Evolutionary conservation across 805 yeast species (phyloP).

Genomic region (Ogataea saltuana): DNA sequence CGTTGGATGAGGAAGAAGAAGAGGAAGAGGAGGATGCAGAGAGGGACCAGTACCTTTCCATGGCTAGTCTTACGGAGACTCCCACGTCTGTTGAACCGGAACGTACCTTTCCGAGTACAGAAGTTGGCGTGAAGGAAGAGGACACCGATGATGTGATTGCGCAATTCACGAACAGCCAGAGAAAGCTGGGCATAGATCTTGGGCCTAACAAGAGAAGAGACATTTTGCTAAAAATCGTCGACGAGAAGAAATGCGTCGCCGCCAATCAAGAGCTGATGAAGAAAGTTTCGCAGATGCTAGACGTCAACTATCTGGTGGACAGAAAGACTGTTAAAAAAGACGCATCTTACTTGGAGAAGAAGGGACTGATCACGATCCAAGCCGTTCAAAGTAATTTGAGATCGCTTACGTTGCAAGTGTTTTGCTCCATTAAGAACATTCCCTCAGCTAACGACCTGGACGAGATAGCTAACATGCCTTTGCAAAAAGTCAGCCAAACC

Average conservation of each 20-base stretch:
- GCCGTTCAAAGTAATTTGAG: constrained; percentile 13
- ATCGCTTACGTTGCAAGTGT: constrained; percentile 5
- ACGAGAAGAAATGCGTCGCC: constrained; percentile 47
- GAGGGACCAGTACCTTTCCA: neutral
- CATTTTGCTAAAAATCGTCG: constrained; percentile 40
- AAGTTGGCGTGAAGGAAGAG: constrained; percentile 5
- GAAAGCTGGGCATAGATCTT: constrained; percentile 22
- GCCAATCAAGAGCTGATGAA: constrained; percentile 43
- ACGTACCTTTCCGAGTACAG: neutral
- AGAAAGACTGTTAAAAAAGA: constrained; percentile 54
- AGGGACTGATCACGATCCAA: constrained; percentile 27
- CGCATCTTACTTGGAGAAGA: constrained; percentile 36
- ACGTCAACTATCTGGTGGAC: constrained; percentile 46
- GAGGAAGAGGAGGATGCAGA: neutral
- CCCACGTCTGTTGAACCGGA: constrained; percentile 7
- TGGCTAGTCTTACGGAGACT: neutral
- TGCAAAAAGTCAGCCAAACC: neutral
- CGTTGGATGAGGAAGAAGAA: constrained; percentile 6
- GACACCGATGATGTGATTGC: constrained; percentile 6
- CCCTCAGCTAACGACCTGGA: constrained; percentile 18
- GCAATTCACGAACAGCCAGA: neutral
- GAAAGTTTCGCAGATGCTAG: constrained; percentile 42
- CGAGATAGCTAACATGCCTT: constrained; percentile 3
- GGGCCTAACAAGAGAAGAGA: constrained; percentile 31
- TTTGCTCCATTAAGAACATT: constrained; percentile 15